phyloP scores from a whole-genome alignment of 1,284 basidiomycete species.

The Mycosarcoma maydis region DNA sequence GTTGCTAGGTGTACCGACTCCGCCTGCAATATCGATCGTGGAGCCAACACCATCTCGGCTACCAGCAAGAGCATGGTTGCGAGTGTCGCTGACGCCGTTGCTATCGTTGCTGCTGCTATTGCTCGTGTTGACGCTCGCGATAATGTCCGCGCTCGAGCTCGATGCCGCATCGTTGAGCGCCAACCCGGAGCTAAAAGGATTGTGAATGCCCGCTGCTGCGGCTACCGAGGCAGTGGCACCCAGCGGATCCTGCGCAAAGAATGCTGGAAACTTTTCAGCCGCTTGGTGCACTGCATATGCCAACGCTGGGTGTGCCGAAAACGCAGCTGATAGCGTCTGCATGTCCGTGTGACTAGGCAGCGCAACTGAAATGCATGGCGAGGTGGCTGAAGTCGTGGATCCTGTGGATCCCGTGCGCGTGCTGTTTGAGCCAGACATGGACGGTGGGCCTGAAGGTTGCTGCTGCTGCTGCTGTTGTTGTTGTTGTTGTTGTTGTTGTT shows the following conservation, averaged over 20 bases:
- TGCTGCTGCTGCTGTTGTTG: conserved; percentile 3
- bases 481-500: not conserved
- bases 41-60: not conserved
- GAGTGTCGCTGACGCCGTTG: no score
- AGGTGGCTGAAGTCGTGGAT: conserved; percentile 18
- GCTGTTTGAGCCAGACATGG: conserved; percentile 26
- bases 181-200: conserved; percentile 18
- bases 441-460: conserved; percentile 20
- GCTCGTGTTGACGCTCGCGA: not conserved
- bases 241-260: conserved; percentile 45
- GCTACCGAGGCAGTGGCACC: conserved; percentile 38
- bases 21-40: conserved; percentile 8
- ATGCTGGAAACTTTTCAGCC: conserved; percentile 44
- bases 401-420: conserved; percentile 19
- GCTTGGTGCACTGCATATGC: conserved; percentile 46
- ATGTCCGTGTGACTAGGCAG: conserved; percentile 17
- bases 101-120: not conserved
- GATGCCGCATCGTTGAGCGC: not conserved
- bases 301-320: conserved; percentile 40
- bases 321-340: conserved; percentile 30
- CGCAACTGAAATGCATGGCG: conserved; percentile 11
- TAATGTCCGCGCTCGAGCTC: not conserved
- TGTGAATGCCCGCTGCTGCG: conserved; percentile 33
- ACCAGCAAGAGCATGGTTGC: no score
- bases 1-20: conserved; percentile 30